Evolutionary conservation across 2,329 filamentous ascomycete species (phyloP).

Genomic region (Ilyonectria sp.): DNA sequence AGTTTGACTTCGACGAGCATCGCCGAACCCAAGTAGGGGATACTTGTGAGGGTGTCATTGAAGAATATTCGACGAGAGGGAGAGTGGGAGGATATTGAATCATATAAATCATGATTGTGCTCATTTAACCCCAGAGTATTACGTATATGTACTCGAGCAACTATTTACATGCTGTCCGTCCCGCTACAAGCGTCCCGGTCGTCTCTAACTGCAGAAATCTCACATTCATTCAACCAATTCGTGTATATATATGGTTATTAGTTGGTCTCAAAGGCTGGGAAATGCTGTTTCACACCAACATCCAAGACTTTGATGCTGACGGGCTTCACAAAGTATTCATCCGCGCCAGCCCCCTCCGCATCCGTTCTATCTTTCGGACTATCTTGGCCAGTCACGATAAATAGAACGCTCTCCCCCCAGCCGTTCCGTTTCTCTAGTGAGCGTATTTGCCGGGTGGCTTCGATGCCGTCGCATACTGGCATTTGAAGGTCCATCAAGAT

Average conservation of each 20-base stretch:
- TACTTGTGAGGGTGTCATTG: background rate
- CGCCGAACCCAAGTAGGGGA: constrained; percentile 15
- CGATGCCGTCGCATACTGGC: constrained; percentile 49
- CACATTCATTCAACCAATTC: too few species aligned
- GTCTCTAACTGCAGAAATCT: too few species aligned
- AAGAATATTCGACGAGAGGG: background rate
- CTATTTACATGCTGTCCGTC: too few species aligned
- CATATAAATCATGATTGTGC: background rate
- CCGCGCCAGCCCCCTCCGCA: constrained; percentile 40
- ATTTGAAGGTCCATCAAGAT: constrained; percentile 51
- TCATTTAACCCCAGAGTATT: too few species aligned
- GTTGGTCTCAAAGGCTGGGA: constrained; percentile 30
- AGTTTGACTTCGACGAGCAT: constrained; percentile 7
- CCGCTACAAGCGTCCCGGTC: too few species aligned
- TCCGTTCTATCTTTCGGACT: constrained; percentile 37
- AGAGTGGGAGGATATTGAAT: background rate
- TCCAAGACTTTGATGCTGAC: constrained; percentile 43
- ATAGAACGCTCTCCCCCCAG: constrained; percentile 38
- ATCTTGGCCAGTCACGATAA: constrained; percentile 50
- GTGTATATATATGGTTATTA: background rate
- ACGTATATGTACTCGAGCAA: too few species aligned
- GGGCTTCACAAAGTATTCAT: constrained; percentile 47
- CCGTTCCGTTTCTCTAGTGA: constrained; percentile 36
- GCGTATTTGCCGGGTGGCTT: constrained; percentile 47
- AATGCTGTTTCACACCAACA: constrained; percentile 31